Conservation (phyloP, 164 flowering plant species). For the Aristolochia fimbriata region DNA sequence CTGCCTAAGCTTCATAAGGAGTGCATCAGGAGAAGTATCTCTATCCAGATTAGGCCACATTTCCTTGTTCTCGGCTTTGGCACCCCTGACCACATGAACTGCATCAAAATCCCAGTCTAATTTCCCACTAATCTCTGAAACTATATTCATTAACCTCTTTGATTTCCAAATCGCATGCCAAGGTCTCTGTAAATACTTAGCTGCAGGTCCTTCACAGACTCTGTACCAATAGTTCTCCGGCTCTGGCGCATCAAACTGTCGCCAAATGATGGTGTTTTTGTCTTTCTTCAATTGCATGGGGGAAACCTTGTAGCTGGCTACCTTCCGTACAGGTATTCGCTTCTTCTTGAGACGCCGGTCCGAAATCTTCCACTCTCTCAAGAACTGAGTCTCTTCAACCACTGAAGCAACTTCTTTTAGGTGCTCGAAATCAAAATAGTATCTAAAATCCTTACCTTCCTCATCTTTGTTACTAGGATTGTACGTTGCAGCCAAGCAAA, state of each 20-base stretch:
- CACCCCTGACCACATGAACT: constrained; percentile 90
- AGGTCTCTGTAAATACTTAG: constrained; percentile 72
- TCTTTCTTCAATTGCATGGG: constrained; percentile 90
- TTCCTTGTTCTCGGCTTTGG: constrained; percentile 75
- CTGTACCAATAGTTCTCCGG: constrained; percentile 97
- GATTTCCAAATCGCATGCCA: constrained; percentile 98
- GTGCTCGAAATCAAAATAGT: constrained; percentile 91
- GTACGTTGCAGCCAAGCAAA: constrained; percentile 59
- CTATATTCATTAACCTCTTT: constrained; percentile 91
- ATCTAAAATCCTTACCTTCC: constrained; percentile 91
- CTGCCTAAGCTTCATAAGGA: constrained; percentile 47
- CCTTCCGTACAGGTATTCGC: constrained; percentile 45
- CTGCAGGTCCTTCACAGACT: constrained; percentile 87
- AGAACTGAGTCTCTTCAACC: constrained; percentile 73
- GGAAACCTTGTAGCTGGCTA: constrained; percentile 53
- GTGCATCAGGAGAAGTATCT: constrained; percentile 72
- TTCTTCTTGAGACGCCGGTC: constrained; percentile 43
- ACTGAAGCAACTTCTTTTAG: constrained; percentile 66
- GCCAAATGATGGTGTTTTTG: constrained; percentile 67
- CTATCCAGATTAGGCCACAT: constrained; percentile 83
- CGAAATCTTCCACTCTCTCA: constrained; percentile 72
- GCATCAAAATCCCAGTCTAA: constrained; percentile 99
- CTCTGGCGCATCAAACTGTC: constrained; percentile 86
- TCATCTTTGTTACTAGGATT: constrained; percentile 54
- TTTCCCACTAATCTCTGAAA: constrained; percentile 71